Conservation (phyloP, 805 yeast genomes). For the Kodamaea neixiangensis region DNA sequence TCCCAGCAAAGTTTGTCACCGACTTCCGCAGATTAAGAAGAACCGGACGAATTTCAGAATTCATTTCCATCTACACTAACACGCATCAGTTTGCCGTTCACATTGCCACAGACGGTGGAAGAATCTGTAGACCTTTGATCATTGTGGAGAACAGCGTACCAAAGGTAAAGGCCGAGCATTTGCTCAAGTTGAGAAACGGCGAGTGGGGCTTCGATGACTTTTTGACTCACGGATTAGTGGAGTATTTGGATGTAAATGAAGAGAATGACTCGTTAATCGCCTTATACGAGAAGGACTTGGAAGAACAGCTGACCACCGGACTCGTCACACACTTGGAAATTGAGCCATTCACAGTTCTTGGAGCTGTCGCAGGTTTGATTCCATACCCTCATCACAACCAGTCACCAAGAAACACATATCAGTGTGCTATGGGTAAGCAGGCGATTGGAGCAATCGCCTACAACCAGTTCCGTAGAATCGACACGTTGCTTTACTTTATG, state of each 20-base stretch:
- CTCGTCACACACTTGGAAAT: slow-evolving; percentile 84
- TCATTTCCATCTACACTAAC: slow-evolving; percentile 87
- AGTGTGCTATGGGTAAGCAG: slow-evolving; percentile 97
- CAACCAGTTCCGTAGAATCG: slow-evolving; percentile 94
- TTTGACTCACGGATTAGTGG: slow-evolving; percentile 81
- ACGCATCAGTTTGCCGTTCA: slow-evolving; percentile 91
- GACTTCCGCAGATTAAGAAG: slow-evolving; percentile 82
- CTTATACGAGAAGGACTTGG: slow-evolving; percentile 57
- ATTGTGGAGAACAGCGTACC: slow-evolving; percentile 76
- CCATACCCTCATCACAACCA: slow-evolving; percentile 94
- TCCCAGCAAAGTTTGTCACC: slow-evolving; percentile 78
- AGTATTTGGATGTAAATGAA: slow-evolving; percentile 82
- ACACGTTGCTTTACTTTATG: slow-evolving; percentile 89
- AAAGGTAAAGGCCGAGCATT: slow-evolving; percentile 70
- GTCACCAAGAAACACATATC: slow-evolving; percentile 90
- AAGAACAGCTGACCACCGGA: slow-evolving; percentile 41
- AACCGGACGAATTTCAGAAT: slow-evolving; percentile 81
- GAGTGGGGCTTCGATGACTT: slow-evolving; percentile 90
- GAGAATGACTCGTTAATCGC: slow-evolving; percentile 20
- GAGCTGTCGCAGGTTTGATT: slow-evolving; percentile 90
- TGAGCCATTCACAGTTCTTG: slow-evolving; percentile 90
- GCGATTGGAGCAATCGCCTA: slow-evolving; percentile 99
- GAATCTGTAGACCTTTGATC: slow-evolving; percentile 95
- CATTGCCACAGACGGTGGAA: slow-evolving; percentile 98
- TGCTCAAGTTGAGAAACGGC: slow-evolving; percentile 62